Evolutionary conservation across 2,329 filamentous ascomycete genomes (phyloP).

Genomic region (Stagonosporopsis rhizophila): DNA sequence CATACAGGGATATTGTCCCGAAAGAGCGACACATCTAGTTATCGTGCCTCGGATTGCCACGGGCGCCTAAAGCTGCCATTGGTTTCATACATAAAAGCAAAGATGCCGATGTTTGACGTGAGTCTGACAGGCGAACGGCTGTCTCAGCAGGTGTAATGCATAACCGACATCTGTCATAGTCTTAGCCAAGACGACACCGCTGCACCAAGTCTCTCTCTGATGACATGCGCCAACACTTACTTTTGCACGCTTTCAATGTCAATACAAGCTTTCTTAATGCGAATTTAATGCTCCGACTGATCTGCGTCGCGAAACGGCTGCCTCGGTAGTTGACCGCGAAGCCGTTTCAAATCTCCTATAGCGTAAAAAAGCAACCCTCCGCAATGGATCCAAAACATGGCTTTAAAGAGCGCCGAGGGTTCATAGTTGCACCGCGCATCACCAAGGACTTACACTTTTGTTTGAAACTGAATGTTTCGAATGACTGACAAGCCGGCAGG

Average conservation of each 20-base stretch:
- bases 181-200: neutral
- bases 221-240: neutral
- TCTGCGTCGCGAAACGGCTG: neutral
- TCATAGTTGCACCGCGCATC: conserved; percentile 1
- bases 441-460: neutral
- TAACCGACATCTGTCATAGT: neutral
- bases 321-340: conserved; percentile 3
- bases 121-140: neutral
- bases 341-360: conserved; percentile 11
- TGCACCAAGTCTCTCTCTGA: no score
- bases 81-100: neutral
- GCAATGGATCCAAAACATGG: conserved; percentile 3
- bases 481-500: neutral
- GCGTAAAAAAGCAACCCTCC: conserved; percentile 1
- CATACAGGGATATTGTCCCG: neutral
- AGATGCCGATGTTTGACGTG: conserved; percentile 1
- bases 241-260: no score
- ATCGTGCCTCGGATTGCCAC: neutral
- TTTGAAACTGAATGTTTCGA: neutral
- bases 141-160: conserved; percentile 1
- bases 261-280: neutral
- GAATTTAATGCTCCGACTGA: neutral
- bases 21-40: neutral
- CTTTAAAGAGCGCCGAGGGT: neutral
- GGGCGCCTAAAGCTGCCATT: neutral